Evolutionary conservation across 108 stramenopile genomes (phyloP).

Genomic region (Fragilaria crotonensis): DNA sequence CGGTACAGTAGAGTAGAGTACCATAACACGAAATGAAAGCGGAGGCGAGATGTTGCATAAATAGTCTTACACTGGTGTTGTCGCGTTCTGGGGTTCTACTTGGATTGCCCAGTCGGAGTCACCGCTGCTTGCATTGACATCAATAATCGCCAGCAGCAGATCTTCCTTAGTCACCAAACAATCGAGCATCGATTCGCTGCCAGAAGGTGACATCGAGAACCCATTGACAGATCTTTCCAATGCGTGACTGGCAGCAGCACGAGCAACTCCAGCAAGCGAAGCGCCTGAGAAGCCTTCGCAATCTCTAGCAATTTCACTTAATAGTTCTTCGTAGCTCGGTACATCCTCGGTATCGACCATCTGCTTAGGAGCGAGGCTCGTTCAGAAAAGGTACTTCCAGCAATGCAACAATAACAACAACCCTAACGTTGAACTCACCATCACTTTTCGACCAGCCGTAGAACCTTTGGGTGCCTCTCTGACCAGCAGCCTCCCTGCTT

Average conservation of each 20-base stretch:
- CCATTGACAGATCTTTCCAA: conserved; percentile 61
- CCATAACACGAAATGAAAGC: background rate
- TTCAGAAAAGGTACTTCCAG: background rate
- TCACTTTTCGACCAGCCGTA: conserved; percentile 25
- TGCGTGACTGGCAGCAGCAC: conserved; percentile 75
- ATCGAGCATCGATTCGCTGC: conserved; percentile 29
- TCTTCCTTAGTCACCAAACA: conserved; percentile 63
- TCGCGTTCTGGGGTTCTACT: conserved; percentile 2
- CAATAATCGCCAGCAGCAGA: conserved; percentile 60
- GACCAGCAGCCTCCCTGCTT: conserved; percentile 65
- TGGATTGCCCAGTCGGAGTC: conserved; percentile 15
- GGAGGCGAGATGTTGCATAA: background rate
- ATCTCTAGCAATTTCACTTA: conserved; percentile 46
- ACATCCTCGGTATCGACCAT: conserved; percentile 4
- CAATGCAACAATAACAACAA: background rate
- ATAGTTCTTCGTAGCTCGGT: conserved; percentile 48
- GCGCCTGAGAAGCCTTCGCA: conserved; percentile 81
- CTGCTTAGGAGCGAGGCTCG: background rate
- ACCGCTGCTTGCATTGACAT: conserved; percentile 40
- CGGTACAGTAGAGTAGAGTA: too few relatives aligned
- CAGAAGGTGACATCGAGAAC: conserved; percentile 20
- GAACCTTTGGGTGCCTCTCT: conserved; percentile 54
- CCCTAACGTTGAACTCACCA: conserved; percentile 13
- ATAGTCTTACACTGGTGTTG: background rate
- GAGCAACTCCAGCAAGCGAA: conserved; percentile 60